A percentile compares a stretch with the other conserved stretches of the same genome.
Conservation (phyloP, 192 early-diverging fungal species). For the Coemansia sp. region DNA sequence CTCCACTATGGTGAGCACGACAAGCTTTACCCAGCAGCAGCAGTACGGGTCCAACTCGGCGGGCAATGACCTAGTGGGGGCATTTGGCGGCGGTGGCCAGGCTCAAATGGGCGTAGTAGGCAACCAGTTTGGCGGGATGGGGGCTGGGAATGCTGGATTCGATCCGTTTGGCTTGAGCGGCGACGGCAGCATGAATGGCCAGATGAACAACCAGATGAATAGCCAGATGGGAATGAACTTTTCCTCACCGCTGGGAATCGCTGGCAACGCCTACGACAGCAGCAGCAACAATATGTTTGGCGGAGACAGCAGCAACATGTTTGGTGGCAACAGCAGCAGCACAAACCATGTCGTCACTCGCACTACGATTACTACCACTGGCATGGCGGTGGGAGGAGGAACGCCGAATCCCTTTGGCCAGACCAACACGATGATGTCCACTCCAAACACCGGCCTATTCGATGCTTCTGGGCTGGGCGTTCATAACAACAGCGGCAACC, state of each 20-base stretch:
- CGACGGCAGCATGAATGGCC: slow-evolving; percentile 8
- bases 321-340: slow-evolving; percentile 27
- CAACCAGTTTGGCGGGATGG: slow-evolving; percentile 23
- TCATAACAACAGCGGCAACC: neutral
- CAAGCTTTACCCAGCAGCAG: slow-evolving; percentile 32
- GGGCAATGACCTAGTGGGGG: slow-evolving; percentile 29
- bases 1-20: slow-evolving; percentile 29
- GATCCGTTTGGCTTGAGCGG: slow-evolving; percentile 43
- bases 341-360: slow-evolving; percentile 37
- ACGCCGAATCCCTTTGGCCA: slow-evolving; percentile 36
- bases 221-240: slow-evolving; percentile 12
- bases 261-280: slow-evolving; percentile 15
- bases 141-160: slow-evolving; percentile 14
- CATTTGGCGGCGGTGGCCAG: slow-evolving; percentile 17
- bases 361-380: slow-evolving; percentile 28
- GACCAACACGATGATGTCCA: slow-evolving; percentile 14
- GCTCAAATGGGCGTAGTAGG: neutral
- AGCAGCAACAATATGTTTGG: slow-evolving; percentile 12
- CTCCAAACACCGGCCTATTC: slow-evolving; percentile 17
- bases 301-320: slow-evolving; percentile 9
- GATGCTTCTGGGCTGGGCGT: slow-evolving; percentile 8
- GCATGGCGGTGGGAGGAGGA: slow-evolving; percentile 8
- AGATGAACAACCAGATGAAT: slow-evolving; percentile 6
- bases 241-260: slow-evolving; percentile 10
- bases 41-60: slow-evolving; percentile 32